Evolutionary conservation across 73 alveolate species (phyloP).

Genomic region (Paramecium sexaurelia): DNA sequence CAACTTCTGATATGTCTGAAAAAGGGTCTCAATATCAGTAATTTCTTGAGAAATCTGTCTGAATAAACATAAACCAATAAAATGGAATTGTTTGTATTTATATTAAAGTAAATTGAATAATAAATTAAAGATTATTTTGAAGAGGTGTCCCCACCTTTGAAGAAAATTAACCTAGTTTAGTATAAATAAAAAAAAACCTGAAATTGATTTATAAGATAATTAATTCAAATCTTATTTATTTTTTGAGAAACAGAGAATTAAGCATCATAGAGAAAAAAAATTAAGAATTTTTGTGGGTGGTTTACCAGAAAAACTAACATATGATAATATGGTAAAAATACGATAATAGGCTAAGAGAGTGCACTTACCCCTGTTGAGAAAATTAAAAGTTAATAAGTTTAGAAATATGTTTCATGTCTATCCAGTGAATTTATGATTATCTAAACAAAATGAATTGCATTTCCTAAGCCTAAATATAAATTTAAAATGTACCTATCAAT

Average conservation of each 20-base stretch:
- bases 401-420: not conserved
- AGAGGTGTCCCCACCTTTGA: not conserved
- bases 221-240: not conserved
- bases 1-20: not conserved
- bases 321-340: conserved; percentile 44
- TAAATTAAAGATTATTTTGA: not conserved
- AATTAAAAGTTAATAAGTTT: not conserved
- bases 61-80: not conserved
- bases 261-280: not conserved
- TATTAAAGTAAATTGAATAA: not conserved
- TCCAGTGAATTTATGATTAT: not conserved
- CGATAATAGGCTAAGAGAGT: not conserved
- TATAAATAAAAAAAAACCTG: not conserved
- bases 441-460: not conserved
- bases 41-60: not conserved
- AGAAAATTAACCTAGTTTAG: not conserved
- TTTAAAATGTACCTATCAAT: not conserved
- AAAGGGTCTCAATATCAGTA: not conserved
- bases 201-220: conserved; percentile 13
- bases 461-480: not conserved
- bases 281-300: conserved; percentile 36
- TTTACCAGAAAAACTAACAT: conserved; percentile 25
- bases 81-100: not conserved
- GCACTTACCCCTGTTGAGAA: not conserved
- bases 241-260: not conserved